A percentile compares a stretch with the other conserved stretches of the same genome.
Evolutionary conservation across 768 basidiomycete species (phyloP).

Genomic region (Tricholoma matsutake): DNA sequence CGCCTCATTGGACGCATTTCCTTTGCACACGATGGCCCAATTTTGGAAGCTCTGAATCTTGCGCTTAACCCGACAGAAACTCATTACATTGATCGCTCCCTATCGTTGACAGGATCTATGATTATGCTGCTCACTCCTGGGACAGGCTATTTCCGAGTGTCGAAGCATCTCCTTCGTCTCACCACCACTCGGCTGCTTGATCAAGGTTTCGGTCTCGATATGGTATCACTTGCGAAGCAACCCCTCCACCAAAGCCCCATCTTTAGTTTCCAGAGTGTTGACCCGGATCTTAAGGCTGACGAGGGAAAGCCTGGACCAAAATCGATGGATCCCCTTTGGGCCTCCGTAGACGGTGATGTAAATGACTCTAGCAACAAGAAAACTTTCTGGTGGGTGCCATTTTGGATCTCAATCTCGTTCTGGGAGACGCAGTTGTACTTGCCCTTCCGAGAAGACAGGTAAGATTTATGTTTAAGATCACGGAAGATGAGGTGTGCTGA

Average conservation of each 20-base stretch:
- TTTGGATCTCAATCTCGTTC: constrained; percentile 78
- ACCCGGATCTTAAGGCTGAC: constrained; percentile 48
- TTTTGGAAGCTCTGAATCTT: constrained; percentile 94
- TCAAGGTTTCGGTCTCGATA: constrained; percentile 87
- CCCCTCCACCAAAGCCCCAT: constrained; percentile 93
- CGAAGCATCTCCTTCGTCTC: constrained; percentile 82
- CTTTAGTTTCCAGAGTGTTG: constrained; percentile 78
- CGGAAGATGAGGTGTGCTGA: not conserved
- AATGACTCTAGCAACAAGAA: constrained; percentile 39
- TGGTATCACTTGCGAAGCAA: constrained; percentile 85
- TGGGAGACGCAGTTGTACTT: constrained; percentile 89
- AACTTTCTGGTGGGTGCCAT: constrained; percentile 88
- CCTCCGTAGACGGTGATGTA: constrained; percentile 50
- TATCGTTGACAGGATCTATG: constrained; percentile 82
- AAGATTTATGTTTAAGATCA: constrained; percentile 9
- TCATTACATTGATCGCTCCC: constrained; percentile 92
- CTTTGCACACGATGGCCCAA: constrained; percentile 88
- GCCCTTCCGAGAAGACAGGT: constrained; percentile 80
- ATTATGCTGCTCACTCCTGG: constrained; percentile 91
- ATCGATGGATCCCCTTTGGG: constrained; percentile 72
- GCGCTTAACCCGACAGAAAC: constrained; percentile 90
- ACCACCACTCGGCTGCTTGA: constrained; percentile 94
- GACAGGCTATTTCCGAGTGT: constrained; percentile 90
- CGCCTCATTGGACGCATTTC: constrained; percentile 78
- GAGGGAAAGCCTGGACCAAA: constrained; percentile 45